Percentiles rank a stretch among this genome's conserved stretches.
These are phyloP conservation scores for Helotiales sp. DNA, from an alignment of 2,329 filamentous ascomycete species.

Conservation along the genomic window DNA sequence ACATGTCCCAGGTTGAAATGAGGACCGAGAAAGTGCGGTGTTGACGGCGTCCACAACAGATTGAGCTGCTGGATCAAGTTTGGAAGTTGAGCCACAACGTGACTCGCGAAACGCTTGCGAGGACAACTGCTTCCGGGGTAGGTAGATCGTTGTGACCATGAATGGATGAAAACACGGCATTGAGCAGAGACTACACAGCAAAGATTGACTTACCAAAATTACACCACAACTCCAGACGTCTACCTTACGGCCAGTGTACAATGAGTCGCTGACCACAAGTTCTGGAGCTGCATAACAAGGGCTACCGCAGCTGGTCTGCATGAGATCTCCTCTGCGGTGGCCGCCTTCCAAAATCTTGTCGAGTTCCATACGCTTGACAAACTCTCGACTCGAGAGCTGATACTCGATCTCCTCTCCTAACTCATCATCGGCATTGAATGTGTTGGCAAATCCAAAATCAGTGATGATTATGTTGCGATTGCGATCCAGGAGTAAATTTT, in stretches of 20 bases:
- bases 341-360: constrained; percentile 77
- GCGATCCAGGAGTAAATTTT: constrained; percentile 91
- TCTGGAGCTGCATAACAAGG: constrained; percentile 97
- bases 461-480: constrained; percentile 99
- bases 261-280: constrained; percentile 92
- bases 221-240: constrained; percentile 99
- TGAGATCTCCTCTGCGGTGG: constrained; percentile 83
- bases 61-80: too few relatives aligned
- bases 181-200: constrained; percentile 9
- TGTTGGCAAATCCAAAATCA: constrained; percentile 98
- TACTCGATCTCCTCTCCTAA: constrained; percentile 88
- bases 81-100: too few relatives aligned
- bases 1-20: too few relatives aligned
- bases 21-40: too few relatives aligned
- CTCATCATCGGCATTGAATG: constrained; percentile 87
- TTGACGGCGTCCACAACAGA: too few relatives aligned
- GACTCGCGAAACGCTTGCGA: too few relatives aligned
- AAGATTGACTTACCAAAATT: constrained; percentile 72
- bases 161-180: too few relatives aligned
- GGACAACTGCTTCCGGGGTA: too few relatives aligned
- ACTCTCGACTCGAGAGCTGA: constrained; percentile 82
- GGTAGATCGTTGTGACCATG: too few relatives aligned
- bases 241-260: constrained; percentile 96
- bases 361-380: constrained; percentile 81
- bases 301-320: constrained; percentile 98